Conservation (phyloP, 495 filamentous ascomycete species). For the Daldinia grandis region DNA sequence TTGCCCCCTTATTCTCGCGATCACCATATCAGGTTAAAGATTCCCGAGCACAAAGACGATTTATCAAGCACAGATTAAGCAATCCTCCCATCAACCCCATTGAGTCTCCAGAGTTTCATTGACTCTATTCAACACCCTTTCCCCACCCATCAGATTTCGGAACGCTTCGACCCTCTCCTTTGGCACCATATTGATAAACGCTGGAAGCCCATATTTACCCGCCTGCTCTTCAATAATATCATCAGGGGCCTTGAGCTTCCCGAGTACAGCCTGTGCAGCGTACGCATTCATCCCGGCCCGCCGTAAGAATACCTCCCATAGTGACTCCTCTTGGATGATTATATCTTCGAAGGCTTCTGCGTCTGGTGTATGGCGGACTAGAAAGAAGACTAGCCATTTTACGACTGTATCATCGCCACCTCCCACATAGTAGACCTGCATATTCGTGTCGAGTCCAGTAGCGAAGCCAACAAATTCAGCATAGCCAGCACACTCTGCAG, state of each 20-base stretch:
- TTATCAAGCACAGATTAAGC: neutral
- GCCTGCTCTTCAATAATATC: slow-evolving; percentile 26
- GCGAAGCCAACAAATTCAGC: slow-evolving; percentile 64
- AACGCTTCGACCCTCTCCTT: slow-evolving; percentile 58
- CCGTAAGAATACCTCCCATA: slow-evolving; percentile 79
- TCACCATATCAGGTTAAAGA: neutral
- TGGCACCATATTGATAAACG: slow-evolving; percentile 65
- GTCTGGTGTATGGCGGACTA: slow-evolving; percentile 52
- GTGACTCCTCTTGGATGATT: slow-evolving; percentile 61
- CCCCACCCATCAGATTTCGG: slow-evolving; percentile 59
- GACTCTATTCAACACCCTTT: slow-evolving; percentile 61
- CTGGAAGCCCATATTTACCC: slow-evolving; percentile 57
- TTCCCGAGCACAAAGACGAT: neutral
- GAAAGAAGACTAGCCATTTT: slow-evolving; percentile 63
- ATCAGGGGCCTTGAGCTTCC: slow-evolving; percentile 55
- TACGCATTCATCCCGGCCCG: slow-evolving; percentile 80
- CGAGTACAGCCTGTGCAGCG: slow-evolving; percentile 76
- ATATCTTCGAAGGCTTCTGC: slow-evolving; percentile 40
- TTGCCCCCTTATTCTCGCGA: neutral
- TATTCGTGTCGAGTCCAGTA: slow-evolving; percentile 49
- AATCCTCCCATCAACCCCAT: slow-evolving; percentile 41
- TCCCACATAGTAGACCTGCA: slow-evolving; percentile 61
- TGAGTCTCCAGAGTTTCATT: slow-evolving; percentile 48
- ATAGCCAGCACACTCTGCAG: slow-evolving; percentile 62
- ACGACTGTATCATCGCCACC: slow-evolving; percentile 66